Base-by-base conservation (phyloP, 2,329 filamentous ascomycete genomes). In the Penicillium polonicum region DNA sequence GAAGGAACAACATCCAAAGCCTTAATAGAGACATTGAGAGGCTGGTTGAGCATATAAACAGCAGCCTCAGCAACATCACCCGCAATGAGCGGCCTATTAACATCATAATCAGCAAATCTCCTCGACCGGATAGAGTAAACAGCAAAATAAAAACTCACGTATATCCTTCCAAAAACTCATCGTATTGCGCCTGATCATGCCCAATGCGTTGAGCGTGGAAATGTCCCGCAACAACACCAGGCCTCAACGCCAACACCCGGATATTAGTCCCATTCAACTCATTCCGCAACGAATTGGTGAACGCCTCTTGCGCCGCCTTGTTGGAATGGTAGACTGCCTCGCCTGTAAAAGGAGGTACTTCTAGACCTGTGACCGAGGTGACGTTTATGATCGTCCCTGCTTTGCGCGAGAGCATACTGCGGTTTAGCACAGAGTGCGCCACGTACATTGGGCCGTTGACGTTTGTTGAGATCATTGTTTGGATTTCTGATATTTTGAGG, bases 351-450 rank as follows among this genome's bases (percentile, higher is more conserved):
- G 80, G 80, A 0, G 80, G 80, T 0, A 75, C 74, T 57, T 82
- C 80, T 0, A 82, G 68, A 0, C 71, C 80, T 0, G 80, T 82
- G 0, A 74, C 73, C 0, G 76, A 80, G 0, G 80, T 79, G 13
- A 82, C 67, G 59, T 82, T 82, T 0, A 83, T 60, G 27, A 82
- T 81, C 2, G 77, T 80, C 2, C 79, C 79, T 13, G 60, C 56
- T 31, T 74, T 74, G 0, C 70, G 66, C 10, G 67, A 60, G 56
- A 76, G 71, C 73, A 80, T 80, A 29, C 70, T 71, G 4, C 69
- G 66, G 44, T 81, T 82, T 5, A 21, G 7, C 1, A 33, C 31
- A 33, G 31, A 15, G 31, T 33, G 31, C 6, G 12, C 31, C 2
- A 33, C 31, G 31, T 33, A 33, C 31, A 33, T 33, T 6, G 31